These are phyloP conservation scores for Malania oleifera DNA, from an alignment of 164 flowering plant species.

Conservation along the genomic window DNA sequence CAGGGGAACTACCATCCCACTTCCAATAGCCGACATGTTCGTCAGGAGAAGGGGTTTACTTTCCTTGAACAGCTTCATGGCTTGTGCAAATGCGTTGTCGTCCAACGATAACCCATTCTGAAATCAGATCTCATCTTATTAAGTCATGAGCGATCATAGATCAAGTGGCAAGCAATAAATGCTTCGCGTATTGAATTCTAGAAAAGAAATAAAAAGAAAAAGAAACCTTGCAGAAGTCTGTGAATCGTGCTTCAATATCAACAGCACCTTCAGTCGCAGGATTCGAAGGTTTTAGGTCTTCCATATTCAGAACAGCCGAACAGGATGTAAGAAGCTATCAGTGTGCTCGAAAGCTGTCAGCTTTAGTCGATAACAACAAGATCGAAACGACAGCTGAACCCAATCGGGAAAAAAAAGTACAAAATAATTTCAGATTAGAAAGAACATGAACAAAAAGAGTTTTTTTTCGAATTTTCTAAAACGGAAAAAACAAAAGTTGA, in stretches of 20 bases:
- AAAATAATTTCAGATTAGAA: not conserved
- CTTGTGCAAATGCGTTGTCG: slow-evolving; percentile 33
- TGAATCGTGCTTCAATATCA: slow-evolving; percentile 34
- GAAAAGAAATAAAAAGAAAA: slow-evolving; percentile 9
- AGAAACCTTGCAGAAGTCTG: slow-evolving; percentile 59
- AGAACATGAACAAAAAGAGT: no score
- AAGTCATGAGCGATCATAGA: not conserved
- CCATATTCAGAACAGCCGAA: slow-evolving; percentile 26
- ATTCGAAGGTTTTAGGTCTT: slow-evolving; percentile 25
- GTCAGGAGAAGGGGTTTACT: slow-evolving; percentile 54
- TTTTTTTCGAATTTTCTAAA: no score
- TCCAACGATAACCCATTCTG: slow-evolving; percentile 56
- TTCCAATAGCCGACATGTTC: slow-evolving; percentile 51
- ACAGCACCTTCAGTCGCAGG: slow-evolving; percentile 13
- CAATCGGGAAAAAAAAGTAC: not conserved
- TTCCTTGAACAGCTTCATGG: slow-evolving; percentile 50
- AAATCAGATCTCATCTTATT: slow-evolving; percentile 4
- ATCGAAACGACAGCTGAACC: no score
- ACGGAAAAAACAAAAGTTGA: no score
- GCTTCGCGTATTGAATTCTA: no score
- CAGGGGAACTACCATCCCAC: slow-evolving; percentile 43
- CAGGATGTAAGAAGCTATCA: not conserved
- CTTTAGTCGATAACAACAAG: not conserved
- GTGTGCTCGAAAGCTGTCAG: slow-evolving; percentile 3
- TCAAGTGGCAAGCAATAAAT: not conserved